Percentiles rank a stretch among this genome's conserved stretches.
These are phyloP conservation scores for Hsuehochloa calcarea DNA, from an alignment of 176 grass and related monocot genomes.

Conservation along the genomic window DNA sequence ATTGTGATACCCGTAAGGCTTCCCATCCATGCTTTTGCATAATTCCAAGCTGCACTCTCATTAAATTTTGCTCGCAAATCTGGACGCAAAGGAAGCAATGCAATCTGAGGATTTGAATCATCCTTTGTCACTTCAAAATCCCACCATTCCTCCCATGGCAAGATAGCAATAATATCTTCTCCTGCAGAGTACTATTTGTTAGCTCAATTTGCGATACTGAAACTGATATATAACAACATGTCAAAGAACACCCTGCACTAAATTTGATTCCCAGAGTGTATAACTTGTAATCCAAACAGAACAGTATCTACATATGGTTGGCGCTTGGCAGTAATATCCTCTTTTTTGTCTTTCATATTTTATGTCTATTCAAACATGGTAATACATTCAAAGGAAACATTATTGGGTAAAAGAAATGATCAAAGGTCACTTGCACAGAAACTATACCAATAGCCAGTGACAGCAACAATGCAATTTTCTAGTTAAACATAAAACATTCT, in stretches of 20 bases:
- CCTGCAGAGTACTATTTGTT: conserved; percentile 42
- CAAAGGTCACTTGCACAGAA: neutral
- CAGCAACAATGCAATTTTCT: neutral
- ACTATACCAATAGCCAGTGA: neutral
- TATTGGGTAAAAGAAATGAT: conserved; percentile 2
- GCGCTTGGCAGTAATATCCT: neutral
- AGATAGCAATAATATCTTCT: conserved; percentile 91
- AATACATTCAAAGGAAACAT: neutral
- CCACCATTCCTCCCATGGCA: conserved; percentile 99
- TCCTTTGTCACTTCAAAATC: conserved; percentile 74
- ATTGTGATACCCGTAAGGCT: conserved; percentile 93
- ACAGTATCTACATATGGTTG: neutral
- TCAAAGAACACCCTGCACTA: neutral
- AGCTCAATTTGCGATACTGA: neutral
- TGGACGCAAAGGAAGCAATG: conserved; percentile 72
- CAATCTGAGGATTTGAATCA: conserved; percentile 93
- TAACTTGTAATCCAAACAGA: conserved; percentile 13
- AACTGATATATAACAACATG: neutral
- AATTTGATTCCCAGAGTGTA: neutral
- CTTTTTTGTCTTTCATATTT: neutral
- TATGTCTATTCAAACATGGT: neutral
- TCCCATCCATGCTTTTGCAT: conserved; percentile 80
- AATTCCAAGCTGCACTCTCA: conserved; percentile 89
- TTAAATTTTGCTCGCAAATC: conserved; percentile 86
- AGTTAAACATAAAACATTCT: neutral